Conservation (phyloP, 257 asterid genomes). For the Solanum chilense region DNA sequence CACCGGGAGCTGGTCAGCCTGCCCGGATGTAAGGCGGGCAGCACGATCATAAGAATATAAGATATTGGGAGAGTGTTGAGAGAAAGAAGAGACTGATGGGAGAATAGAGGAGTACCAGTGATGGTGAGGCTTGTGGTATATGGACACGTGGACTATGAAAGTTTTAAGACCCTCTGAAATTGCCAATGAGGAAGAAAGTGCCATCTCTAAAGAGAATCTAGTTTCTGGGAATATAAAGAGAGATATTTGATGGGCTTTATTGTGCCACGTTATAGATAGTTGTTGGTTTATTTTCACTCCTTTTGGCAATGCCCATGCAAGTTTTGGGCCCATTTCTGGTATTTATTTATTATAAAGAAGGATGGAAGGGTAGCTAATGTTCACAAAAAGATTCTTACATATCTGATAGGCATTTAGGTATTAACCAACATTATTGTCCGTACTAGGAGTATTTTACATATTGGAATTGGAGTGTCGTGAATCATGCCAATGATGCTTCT, state of each 20-base stretch:
- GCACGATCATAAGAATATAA: conserved; percentile 63
- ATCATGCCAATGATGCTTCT: neutral
- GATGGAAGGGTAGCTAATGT: neutral
- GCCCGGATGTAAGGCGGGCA: conserved; percentile 34
- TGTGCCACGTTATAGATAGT: neutral
- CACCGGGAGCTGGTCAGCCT: conserved; percentile 47
- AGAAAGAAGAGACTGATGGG: conserved; percentile 42
- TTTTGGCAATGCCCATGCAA: neutral
- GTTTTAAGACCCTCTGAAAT: conserved; percentile 29
- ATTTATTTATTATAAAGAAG: neutral
- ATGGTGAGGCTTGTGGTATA: conserved; percentile 62
- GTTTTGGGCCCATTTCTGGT: neutral
- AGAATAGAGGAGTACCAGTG: conserved; percentile 66
- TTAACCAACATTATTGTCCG: neutral
- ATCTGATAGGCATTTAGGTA: too few species aligned
- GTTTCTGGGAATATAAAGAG: neutral
- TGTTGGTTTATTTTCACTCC: neutral
- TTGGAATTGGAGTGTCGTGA: neutral
- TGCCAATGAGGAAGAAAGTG: neutral
- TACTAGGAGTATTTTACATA: neutral
- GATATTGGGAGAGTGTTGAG: conserved; percentile 37
- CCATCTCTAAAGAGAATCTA: neutral
- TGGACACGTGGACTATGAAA: conserved; percentile 71
- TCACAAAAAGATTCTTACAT: too few species aligned
- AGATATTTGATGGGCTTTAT: neutral